These are phyloP conservation scores for Dryas octopetala DNA, from an alignment of 306 rosid species.

Conservation along the genomic window DNA sequence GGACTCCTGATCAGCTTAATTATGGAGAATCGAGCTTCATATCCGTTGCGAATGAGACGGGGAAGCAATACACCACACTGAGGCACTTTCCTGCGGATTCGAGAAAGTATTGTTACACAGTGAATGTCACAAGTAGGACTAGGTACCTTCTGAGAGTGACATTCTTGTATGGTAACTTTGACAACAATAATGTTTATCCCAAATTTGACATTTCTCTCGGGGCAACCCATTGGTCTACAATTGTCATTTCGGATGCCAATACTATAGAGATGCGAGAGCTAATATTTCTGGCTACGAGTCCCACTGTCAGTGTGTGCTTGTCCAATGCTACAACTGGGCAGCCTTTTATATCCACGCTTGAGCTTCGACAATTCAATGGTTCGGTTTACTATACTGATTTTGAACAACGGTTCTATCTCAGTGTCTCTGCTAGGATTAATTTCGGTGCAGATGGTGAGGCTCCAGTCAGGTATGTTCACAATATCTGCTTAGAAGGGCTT, in stretches of 20 bases:
- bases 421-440: slow-evolving; percentile 96
- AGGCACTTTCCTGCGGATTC: slow-evolving; percentile 87
- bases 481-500: slow-evolving; percentile 17
- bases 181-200: slow-evolving; percentile 81
- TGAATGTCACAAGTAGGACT: slow-evolving; percentile 78
- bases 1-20: slow-evolving; percentile 59
- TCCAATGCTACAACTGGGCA: slow-evolving; percentile 98
- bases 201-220: slow-evolving; percentile 88
- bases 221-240: slow-evolving; percentile 88
- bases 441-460: slow-evolving; percentile 82
- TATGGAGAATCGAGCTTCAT: slow-evolving; percentile 60
- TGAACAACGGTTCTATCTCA: slow-evolving; percentile 74
- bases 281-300: slow-evolving; percentile 77
- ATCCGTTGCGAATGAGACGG: slow-evolving; percentile 64
- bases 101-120: slow-evolving; percentile 82
- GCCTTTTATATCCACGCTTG: slow-evolving; percentile 94
- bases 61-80: slow-evolving; percentile 68
- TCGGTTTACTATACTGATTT: slow-evolving; percentile 62
- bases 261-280: slow-evolving; percentile 65
- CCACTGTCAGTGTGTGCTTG: slow-evolving; percentile 76
- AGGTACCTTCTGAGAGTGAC: slow-evolving; percentile 83
- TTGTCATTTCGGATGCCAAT: slow-evolving; percentile 82
- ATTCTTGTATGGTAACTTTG: slow-evolving; percentile 94
- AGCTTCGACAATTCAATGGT: slow-evolving; percentile 95
- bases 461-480: slow-evolving; percentile 60